Base-by-base conservation (phyloP, 495 filamentous ascomycete genomes). In the Penicillium coffeae region DNA sequence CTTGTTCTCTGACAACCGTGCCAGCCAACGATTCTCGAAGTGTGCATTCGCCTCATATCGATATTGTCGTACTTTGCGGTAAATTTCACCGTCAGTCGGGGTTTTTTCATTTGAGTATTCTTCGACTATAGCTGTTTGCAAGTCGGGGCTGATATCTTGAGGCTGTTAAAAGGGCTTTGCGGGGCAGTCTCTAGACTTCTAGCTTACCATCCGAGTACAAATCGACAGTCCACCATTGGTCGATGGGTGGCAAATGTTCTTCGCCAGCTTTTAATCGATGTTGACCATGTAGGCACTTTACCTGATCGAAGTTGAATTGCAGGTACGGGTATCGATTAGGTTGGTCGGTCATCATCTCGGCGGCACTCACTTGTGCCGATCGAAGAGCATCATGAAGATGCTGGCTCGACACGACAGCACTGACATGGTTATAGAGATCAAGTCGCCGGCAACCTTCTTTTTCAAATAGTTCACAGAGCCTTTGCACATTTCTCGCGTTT, bases 161-260 rank as follows among this genome's bases (percentile, higher is more conserved):
- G 39, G 36, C 18, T 45, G 45, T 54, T 18, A 55, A 34, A 44
- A 1, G 5, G 32, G 33, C 33, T 44, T 45, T 45, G 4, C 21
- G 21, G 1, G 21, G 20, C 33, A 39, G 12, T 38, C 13, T 41
- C 30, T 6, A 19, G 18, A 40, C 13, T 21, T 40, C 18, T 3
- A 21, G 38, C 38, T 40, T 40, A 71, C 64, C 59, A 48, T 59
- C 57, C 21, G 65, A 45, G 47, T 72, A 73, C 8, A 73, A 37
- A 38, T 75, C 52, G n/a, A 72, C 63, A 15, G 55, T 58, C 68
- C 64, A 74, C 64, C 63, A 69, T 21, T 36, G 57, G 33, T 75
- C 59, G 15, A 21, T 42, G 3, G 48, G 49, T 3, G 55, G 21
- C 15, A 68, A 35, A 41, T 50, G 14, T 7, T 66, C 54, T 42